Conservation (phyloP, 345 rosid species). For the Eucalyptus regnans region DNA sequence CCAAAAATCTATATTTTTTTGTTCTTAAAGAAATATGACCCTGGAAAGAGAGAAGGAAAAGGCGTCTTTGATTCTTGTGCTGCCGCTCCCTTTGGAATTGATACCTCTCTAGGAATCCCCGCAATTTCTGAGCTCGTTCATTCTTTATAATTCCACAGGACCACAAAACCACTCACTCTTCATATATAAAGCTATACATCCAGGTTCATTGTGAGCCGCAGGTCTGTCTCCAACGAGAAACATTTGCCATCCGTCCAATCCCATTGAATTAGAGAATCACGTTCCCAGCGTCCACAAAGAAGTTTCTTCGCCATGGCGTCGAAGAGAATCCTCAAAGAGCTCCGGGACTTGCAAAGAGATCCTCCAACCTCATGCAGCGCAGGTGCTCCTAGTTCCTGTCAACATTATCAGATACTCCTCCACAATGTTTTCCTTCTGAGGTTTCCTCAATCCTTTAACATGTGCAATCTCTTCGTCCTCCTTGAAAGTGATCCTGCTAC, state of each 20-base stretch:
- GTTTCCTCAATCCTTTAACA: background rate
- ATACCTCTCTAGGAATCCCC: background rate
- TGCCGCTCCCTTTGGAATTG: background rate
- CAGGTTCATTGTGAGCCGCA: background rate
- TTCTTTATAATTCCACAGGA: background rate
- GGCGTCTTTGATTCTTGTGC: background rate
- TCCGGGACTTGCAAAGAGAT: slow-evolving; percentile 5
- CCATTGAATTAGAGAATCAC: background rate
- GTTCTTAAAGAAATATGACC: background rate
- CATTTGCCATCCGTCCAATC: background rate
- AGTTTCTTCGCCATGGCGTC: slow-evolving; percentile 3
- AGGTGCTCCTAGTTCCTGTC: background rate
- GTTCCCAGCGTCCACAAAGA: background rate
- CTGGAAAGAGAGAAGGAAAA: background rate
- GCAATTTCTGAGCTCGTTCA: background rate
- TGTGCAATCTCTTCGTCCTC: background rate
- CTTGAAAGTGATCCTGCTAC: background rate
- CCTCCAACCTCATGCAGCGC: slow-evolving; percentile 19
- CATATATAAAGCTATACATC: background rate
- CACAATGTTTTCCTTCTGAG: background rate
- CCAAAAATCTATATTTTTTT: background rate
- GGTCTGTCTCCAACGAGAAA: background rate
- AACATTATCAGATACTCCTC: background rate
- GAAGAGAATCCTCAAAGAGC: slow-evolving; percentile 14
- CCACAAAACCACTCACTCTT: background rate